Base-by-base conservation (phyloP, 495 filamentous ascomycete genomes). In the Xylaria palmicola region DNA sequence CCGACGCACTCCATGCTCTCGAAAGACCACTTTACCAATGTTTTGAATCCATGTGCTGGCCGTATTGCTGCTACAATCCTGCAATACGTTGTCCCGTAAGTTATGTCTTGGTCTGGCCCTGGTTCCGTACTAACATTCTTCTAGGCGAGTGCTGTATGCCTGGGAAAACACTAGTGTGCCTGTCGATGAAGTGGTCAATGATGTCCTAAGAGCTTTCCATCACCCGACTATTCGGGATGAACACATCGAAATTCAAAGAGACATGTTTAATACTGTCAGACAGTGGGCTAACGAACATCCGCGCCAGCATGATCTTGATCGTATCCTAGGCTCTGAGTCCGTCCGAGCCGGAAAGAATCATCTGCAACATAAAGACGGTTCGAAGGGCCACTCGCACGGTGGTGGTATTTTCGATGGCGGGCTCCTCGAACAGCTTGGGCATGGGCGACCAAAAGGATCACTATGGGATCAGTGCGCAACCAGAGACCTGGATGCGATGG, bases 1-100 rank as follows among this genome's bases (percentile, higher is more conserved):
- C 94, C 94, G 6, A 98, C 94, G 3, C 94, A 97, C 78, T 94
- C 90, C 10, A 85, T 98, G 75, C 83, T 98, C 6, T 93, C 90
- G 59, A 97, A 98, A 75, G 94, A 98, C 67, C 94, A 98, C 71
- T 98, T 98, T 68, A 89, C 89, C 63, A 97, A 98, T 74, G 79
- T 93, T 30, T 80, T 98, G 29, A 98, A 98, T 75, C 81, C 89
- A 30, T 91, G 90, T 48, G 92, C 92, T 2, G 93, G 93, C 12
- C 82, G 89, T 20, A 85, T 97, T 20, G 92, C 93, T 8, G 76
- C 88, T 2, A 85, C 83, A 0, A 88, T 96, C 52, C 74, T 98
- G 5, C 81, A 90, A 79, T 98, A 93, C 68, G 85, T 88, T 30
- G 89, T 92, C 3, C 93, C 93, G 61, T 82, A 75, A 63, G 79